Conservation (phyloP, 306 rosid species). For the Quercus aquifolioides region DNA sequence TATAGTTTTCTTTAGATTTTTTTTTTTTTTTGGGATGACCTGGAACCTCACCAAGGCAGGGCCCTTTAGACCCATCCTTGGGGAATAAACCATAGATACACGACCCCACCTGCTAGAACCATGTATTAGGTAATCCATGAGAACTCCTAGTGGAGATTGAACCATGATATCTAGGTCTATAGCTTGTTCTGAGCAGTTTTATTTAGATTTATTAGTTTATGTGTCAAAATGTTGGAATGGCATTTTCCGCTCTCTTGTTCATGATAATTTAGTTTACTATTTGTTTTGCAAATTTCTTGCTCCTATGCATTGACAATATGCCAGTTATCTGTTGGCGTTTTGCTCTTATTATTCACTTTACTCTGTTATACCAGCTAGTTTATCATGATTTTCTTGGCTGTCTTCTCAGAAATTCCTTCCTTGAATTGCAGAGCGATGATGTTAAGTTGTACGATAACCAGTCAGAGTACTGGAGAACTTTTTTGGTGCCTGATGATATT, state of each 20-base stretch:
- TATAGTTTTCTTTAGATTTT: not conserved
- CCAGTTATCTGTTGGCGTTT: not conserved
- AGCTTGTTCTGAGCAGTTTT: not conserved
- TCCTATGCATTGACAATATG: not conserved
- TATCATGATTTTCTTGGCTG: constrained; percentile 20
- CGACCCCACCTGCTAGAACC: too few species aligned
- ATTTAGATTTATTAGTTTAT: not conserved
- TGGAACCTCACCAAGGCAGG: too few species aligned
- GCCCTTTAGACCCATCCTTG: too few species aligned
- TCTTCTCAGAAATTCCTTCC: constrained; percentile 27
- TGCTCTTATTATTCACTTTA: constrained; percentile 2
- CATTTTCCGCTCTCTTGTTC: not conserved
- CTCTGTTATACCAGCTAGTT: constrained; percentile 16
- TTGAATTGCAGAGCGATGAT: constrained; percentile 72
- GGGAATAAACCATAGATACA: too few species aligned
- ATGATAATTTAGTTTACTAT: not conserved
- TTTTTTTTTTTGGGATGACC: too few species aligned
- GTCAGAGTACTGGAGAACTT: constrained; percentile 53
- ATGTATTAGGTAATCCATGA: too few species aligned
- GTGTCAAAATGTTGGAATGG: not conserved
- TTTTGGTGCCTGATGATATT: constrained; percentile 50
- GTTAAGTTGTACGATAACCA: constrained; percentile 55
- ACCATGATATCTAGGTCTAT: too few species aligned
- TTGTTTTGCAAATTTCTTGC: not conserved
- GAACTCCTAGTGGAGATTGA: too few species aligned